Percentiles rank a stretch among this genome's conserved stretches.
These are phyloP conservation scores for Chloromonas sp. DNA, from an alignment of 163 green algal genomes.

Conservation along the genomic window DNA sequence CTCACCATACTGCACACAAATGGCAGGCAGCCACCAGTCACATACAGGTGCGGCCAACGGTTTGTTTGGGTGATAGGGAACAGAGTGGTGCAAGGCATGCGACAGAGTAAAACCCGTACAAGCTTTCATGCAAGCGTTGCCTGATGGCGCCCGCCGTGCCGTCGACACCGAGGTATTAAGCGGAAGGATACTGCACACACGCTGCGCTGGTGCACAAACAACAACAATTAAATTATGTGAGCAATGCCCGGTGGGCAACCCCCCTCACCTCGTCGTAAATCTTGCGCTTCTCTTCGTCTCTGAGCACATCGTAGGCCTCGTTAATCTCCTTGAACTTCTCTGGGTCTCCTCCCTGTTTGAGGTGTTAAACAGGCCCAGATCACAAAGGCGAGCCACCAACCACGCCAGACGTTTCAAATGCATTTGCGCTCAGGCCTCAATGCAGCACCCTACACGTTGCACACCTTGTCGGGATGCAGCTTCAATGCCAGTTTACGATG, in stretches of 20 bases:
- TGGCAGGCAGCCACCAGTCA: not conserved
- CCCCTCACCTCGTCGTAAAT: constrained; percentile 85
- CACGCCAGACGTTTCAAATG: not conserved
- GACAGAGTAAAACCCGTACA: too few species aligned
- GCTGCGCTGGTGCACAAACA: too few species aligned
- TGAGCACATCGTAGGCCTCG: constrained; percentile 87
- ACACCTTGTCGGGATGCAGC: constrained; percentile 86
- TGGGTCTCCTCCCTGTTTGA: constrained; percentile 59
- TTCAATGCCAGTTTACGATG: constrained; percentile 91
- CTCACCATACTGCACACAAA: constrained; percentile 84
- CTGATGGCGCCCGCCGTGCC: too few species aligned
- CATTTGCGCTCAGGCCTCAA: not conserved
- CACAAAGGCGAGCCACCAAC: not conserved
- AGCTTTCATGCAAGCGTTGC: too few species aligned
- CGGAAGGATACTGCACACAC: too few species aligned
- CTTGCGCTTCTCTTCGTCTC: constrained; percentile 81
- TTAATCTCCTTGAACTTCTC: constrained; percentile 97
- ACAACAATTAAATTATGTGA: not conserved
- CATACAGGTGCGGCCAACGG: not conserved
- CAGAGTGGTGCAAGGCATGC: too few species aligned
- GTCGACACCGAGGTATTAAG: too few species aligned
- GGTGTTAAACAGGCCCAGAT: not conserved
- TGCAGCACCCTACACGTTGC: too few species aligned
- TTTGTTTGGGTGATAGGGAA: not conserved
- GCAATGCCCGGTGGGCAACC: not conserved